Evolutionary conservation across 371 early-diverging fungal species (phyloP), one percentile per base, ranked within the genome.

Genomic region (Mortierella sp.): DNA sequence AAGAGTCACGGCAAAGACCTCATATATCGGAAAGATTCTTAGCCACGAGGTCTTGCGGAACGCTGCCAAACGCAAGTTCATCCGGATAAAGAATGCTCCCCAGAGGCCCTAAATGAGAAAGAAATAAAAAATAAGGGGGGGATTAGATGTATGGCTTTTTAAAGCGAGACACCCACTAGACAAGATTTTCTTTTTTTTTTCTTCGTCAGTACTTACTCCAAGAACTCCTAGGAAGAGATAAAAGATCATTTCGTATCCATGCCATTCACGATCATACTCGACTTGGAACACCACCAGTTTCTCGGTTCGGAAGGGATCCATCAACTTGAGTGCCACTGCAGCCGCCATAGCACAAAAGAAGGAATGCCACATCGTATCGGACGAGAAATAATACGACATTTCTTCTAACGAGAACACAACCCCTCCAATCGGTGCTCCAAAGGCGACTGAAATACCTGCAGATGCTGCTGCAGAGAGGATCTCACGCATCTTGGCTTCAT

Each of bases 341-440:
- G 95, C 95, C 9, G 92, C 87, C 79, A 94, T 85, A 18, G 95
- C 91, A 63, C 93, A 94, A 51, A 95, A 89, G 72, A 94, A 92
- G 60, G 88, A 88, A 60, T 93, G 86, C 88, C 92, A 92, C 93
- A 95, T 91, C 14, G 94, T 95, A 72, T 92, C 92, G 64, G 86
- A 84, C 14, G 95, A 92, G 71, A 95, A 96, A 74, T 94, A 95
- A 76, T 92, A 94, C 19, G 92, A 91, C 47, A 94, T 90, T 75
- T 95, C 95, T 75, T 96, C 96, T 29, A 96, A 84, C 29, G 89
- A 85, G 66, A 95, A 95, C 62, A 96, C 81, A 6, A 96, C 95
- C 4, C 96, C 96, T 53, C 96, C 96, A 62, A 96, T 93, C 0
- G 96, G 96, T 0, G 95, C 89, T 21, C 95, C 96, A 80, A 96